Conservation (phyloP, 1,139 yeast species). For the Diutina scorzettiae region DNA sequence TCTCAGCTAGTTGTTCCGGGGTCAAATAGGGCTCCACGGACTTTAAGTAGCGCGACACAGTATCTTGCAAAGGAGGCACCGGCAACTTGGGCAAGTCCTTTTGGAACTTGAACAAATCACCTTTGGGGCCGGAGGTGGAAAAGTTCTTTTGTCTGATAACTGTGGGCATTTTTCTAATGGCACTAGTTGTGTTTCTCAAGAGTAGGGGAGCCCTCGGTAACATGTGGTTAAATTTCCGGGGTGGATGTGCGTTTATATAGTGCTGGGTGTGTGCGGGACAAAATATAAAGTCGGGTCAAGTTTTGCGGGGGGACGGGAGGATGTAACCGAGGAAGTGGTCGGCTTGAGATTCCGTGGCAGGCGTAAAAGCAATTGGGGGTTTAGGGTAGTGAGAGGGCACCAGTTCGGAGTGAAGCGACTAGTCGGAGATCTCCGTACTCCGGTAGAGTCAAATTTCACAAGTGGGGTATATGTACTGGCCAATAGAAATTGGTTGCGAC, state of each 20-base stretch:
- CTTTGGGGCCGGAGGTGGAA: conserved; percentile 24
- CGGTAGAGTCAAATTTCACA: no score
- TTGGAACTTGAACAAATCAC: conserved; percentile 66
- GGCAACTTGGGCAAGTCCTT: conserved; percentile 73
- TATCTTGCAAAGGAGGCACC: conserved; percentile 69
- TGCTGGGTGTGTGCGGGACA: neutral
- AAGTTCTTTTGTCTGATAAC: conserved; percentile 6
- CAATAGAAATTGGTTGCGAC: no score
- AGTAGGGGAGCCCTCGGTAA: neutral
- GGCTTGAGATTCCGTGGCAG: neutral
- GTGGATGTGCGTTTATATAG: neutral
- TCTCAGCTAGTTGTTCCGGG: conserved; percentile 39
- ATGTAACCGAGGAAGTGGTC: neutral
- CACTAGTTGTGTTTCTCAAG: conserved; percentile 1
- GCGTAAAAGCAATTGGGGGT: neutral
- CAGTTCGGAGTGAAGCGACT: no score
- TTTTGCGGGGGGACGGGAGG: no score
- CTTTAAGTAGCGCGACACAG: conserved; percentile 57
- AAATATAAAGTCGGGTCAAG: no score
- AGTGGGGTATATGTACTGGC: no score
- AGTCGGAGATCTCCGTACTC: no score
- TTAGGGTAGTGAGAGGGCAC: no score
- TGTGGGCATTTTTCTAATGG: conserved; percentile 2
- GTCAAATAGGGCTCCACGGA: conserved; percentile 60
- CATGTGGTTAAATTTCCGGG: neutral